phyloP scores from a whole-genome alignment of 352 stramenopile genomes.

The Phytophthora aleatoria region DNA sequence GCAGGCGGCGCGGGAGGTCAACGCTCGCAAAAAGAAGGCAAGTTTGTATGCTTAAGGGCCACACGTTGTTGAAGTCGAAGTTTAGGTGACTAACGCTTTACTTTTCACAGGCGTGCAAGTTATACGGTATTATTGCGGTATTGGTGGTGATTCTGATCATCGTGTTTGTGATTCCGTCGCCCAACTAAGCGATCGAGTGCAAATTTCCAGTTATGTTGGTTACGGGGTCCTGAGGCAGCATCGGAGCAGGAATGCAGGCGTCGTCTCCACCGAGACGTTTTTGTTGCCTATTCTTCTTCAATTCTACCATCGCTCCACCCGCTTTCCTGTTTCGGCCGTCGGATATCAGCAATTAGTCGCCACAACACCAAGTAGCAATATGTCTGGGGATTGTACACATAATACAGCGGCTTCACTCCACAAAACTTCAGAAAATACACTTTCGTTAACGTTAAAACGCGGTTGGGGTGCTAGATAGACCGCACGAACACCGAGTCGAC shows the following conservation, averaged over 20 bases:
- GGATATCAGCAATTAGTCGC: too few species aligned
- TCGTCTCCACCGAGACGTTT: conserved; percentile 9
- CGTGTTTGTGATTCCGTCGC: conserved; percentile 53
- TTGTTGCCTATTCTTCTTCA: conserved; percentile 13
- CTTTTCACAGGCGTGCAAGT: conserved; percentile 55
- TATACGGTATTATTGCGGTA: conserved; percentile 73
- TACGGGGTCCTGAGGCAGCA: neutral
- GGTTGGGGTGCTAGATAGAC: conserved; percentile 1
- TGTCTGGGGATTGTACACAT: conserved; percentile 26
- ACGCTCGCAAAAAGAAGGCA: conserved; percentile 75
- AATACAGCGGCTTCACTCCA: conserved; percentile 20
- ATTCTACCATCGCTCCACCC: too few species aligned
- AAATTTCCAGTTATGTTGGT: conserved; percentile 3
- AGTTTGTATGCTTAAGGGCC: conserved; percentile 8
- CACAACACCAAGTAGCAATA: neutral
- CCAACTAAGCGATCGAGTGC: conserved; percentile 21
- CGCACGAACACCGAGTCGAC: conserved; percentile 9
- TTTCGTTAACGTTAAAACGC: conserved; percentile 31
- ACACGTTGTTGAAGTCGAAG: neutral
- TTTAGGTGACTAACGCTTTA: conserved; percentile 9
- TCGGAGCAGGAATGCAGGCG: neutral
- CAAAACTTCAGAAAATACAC: conserved; percentile 22
- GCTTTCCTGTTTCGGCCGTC: too few species aligned
- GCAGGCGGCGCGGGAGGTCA: conserved; percentile 60
- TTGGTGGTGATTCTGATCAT: conserved; percentile 69